Percentiles rank a stretch among this genome's conserved stretches.
Conservation (phyloP, 1,284 basidiomycete species). For the Coniferiporia weirii region DNA sequence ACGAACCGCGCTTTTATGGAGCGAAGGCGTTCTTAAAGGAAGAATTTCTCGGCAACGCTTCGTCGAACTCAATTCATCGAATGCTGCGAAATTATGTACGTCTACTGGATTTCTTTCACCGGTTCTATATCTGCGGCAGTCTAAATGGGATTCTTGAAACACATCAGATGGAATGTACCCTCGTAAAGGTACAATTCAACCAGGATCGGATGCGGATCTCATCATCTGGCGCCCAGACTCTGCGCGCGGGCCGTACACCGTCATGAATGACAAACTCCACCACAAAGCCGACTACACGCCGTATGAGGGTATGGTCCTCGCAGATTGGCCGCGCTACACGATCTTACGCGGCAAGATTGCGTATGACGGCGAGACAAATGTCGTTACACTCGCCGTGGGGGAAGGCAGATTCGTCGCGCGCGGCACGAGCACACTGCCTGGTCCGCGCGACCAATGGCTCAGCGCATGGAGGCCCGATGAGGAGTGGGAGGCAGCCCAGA, state of each 20-base stretch:
- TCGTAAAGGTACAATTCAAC: conserved; percentile 23
- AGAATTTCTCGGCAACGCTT: conserved; percentile 23
- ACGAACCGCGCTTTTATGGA: conserved; percentile 22
- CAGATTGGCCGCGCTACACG: conserved; percentile 24
- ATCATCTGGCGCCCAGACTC: conserved; percentile 20
- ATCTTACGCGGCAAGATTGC: conserved; percentile 23
- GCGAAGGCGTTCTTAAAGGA: conserved; percentile 23
- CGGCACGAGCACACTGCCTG: conserved; percentile 19
- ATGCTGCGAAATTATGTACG: conserved; percentile 23
- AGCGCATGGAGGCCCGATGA: conserved; percentile 20
- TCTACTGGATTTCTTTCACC: background rate
- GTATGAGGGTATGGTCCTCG: conserved; percentile 22
- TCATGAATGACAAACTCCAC: conserved; percentile 20
- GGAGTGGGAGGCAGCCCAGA: background rate
- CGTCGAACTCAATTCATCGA: conserved; percentile 22
- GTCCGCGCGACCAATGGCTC: conserved; percentile 20
- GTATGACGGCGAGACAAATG: conserved; percentile 19
- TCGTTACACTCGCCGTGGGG: background rate
- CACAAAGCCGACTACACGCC: conserved; percentile 23
- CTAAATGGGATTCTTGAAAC: background rate
- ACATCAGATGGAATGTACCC: conserved; percentile 3
- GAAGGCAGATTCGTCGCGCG: conserved; percentile 20
- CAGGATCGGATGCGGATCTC: conserved; percentile 22
- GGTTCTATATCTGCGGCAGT: background rate
- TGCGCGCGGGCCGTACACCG: conserved; percentile 11